Base-by-base conservation (phyloP, 2,329 filamentous ascomycete species). In the Phyllosticta citrichinensis region DNA sequence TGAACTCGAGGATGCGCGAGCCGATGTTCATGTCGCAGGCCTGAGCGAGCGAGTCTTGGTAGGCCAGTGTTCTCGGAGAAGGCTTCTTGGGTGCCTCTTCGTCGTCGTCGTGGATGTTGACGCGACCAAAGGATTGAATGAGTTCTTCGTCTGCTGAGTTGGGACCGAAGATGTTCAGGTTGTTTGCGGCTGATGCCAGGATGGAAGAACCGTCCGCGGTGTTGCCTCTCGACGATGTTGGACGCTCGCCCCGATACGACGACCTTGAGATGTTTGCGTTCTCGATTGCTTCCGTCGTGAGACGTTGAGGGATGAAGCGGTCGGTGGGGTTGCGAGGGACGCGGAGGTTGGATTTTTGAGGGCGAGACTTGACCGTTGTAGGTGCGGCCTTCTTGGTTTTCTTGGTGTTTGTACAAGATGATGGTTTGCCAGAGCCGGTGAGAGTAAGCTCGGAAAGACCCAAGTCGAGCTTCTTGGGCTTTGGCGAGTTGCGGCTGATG, bases 1-100 rank as follows among this genome's bases (percentile, higher is more conserved):
- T 99, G 83, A 97, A 99, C 63, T 94, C 89, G 57, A 99, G 87
- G 68, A 99, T 99, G 64, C 94, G 89, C 60, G 92, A 95, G 80
- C 92, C 96, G 64, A 96, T 83, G 71, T 86, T 93, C 64, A 99
- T 91, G 62, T 92, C 94, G 73, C 93, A 97, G 56, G 93, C 93
- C 66, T 86, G 87, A 54, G 93, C 92, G 54, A 97, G 80, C 2
- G 91, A 93, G 62, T 94, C 91, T 75, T 97, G 89, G 75, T 97
- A 97, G 22, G 93, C 93, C 58, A 90, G 85, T 2, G 89, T 87
- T 75, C 94, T 91, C 61, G 92, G 92, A 8, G 91, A 91, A 14
- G 89, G 87, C 64, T 91, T 90, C 55, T 86, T 81, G 75, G 91
- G 89, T 55, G 80, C 83, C 47, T 82, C 77, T 52, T 73, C 75